phyloP scores from a whole-genome alignment of 31 red algal species.

The Odonthalia washingtoniensis region DNA sequence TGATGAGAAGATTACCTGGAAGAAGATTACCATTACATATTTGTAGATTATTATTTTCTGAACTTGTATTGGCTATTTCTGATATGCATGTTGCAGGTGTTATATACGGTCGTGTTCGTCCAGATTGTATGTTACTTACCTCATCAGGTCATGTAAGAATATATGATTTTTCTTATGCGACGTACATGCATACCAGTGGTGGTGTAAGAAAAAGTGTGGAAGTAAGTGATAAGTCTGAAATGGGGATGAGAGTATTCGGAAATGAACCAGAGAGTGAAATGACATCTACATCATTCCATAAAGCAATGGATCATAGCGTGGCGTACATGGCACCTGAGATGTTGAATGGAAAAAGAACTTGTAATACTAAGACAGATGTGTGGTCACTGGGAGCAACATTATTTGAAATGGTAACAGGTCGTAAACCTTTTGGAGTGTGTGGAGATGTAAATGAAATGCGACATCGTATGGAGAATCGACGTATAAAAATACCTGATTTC shows the following conservation, averaged over 20 bases:
- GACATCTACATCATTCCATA: background rate
- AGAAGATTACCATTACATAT: background rate
- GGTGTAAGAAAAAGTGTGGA: background rate
- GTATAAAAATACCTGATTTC: background rate
- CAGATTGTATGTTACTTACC: background rate
- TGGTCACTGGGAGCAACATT: conserved; percentile 93
- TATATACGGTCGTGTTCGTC: background rate
- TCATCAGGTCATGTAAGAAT: background rate
- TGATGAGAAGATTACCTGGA: background rate
- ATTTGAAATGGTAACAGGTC: conserved; percentile 80
- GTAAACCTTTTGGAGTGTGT: conserved; percentile 53
- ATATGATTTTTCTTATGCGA: background rate
- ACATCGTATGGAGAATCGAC: background rate
- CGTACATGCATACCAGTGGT: no score
- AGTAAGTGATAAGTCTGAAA: background rate
- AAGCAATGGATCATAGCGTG: no score
- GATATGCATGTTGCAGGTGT: background rate
- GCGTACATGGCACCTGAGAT: background rate
- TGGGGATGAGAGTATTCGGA: background rate
- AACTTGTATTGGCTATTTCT: background rate
- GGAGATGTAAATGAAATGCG: background rate
- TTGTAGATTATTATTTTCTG: background rate
- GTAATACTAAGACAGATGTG: conserved; percentile 56
- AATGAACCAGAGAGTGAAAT: background rate
- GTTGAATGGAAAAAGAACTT: background rate